Conservation (phyloP, 441 rosid species). For the Arabidopsis lyrata region DNA sequence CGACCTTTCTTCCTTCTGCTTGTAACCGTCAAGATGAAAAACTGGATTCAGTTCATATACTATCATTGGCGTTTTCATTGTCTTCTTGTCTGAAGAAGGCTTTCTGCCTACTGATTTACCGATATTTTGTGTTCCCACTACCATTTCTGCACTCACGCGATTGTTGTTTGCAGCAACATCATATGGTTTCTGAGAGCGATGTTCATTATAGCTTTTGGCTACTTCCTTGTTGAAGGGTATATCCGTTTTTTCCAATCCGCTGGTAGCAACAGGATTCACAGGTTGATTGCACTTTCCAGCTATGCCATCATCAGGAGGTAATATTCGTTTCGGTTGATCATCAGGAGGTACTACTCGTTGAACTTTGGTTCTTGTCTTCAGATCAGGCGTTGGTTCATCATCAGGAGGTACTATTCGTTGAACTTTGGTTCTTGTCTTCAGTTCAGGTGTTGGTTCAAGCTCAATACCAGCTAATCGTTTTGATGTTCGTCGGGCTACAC, state of each 20-base stretch:
- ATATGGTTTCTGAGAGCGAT: constrained; percentile 32
- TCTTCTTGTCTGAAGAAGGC: constrained; percentile 29
- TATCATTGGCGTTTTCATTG: constrained; percentile 16
- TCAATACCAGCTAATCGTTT: constrained; percentile 89
- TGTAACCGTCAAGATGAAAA: constrained; percentile 42
- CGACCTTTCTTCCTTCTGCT: constrained; percentile 34
- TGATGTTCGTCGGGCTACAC: constrained; percentile 73
- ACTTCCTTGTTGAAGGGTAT: constrained; percentile 20
- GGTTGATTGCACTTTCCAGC: constrained; percentile 22
- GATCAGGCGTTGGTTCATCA: constrained; percentile 62
- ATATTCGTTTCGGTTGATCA: constrained; percentile 22
- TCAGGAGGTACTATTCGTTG: constrained; percentile 33
- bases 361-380: constrained; percentile 52
- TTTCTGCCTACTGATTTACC: constrained; percentile 24
- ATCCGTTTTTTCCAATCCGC: constrained; percentile 16
- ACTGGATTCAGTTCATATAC: constrained; percentile 35
- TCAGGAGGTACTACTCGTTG: constrained; percentile 44
- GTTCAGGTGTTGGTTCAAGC: constrained; percentile 69
- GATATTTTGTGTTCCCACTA: constrained; percentile 11
- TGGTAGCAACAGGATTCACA: constrained; percentile 21
- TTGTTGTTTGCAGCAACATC: constrained; percentile 17
- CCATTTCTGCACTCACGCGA: constrained; percentile 19
- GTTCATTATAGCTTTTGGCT: constrained; percentile 19
- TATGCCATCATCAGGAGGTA: constrained; percentile 35
- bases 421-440: constrained; percentile 54